Conservation (phyloP, 306 rosid genomes). For the Benincasa hispida region DNA sequence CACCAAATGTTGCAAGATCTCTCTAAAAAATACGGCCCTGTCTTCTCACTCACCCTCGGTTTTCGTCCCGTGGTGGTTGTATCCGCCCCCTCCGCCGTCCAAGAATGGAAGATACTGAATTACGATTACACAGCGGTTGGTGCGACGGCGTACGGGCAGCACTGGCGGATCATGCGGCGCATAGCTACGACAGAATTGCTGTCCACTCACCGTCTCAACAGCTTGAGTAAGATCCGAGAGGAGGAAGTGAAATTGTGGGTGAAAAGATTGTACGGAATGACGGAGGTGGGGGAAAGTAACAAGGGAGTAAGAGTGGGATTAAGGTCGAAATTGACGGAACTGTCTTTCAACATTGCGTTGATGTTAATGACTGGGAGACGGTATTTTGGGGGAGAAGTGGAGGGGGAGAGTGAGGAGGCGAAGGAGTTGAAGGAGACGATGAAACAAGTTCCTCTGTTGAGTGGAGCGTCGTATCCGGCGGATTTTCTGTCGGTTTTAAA, state of each 20-base stretch:
- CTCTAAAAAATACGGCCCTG: conserved; percentile 29
- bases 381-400: conserved; percentile 25
- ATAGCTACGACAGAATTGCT: conserved; percentile 39
- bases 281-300: too few relatives aligned
- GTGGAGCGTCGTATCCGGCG: conserved; percentile 14
- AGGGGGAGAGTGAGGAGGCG: conserved; percentile 24
- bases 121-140: conserved; percentile 26
- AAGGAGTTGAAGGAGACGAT: conserved; percentile 22
- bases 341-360: conserved; percentile 13
- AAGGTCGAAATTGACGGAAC: conserved; percentile 17
- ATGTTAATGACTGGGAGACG: conserved; percentile 41
- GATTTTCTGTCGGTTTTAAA: conserved; percentile 30
- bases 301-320: conserved; percentile 19
- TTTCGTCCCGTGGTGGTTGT: conserved; percentile 24
- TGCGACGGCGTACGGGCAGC: conserved; percentile 42
- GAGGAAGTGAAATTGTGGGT: conserved; percentile 29
- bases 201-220: conserved; percentile 26
- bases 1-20: conserved; percentile 21
- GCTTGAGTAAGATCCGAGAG: conserved; percentile 16
- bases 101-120: conserved; percentile 42
- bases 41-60: conserved; percentile 17
- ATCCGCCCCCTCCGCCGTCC: conserved; percentile 30
- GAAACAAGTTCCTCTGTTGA: conserved; percentile 7
- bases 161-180: conserved; percentile 74
- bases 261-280: conserved; percentile 7